Evolutionary conservation across 1,284 basidiomycete genomes (phyloP), one percentile per base, ranked within the genome.

Genomic region (Megacollybia platyphylla): DNA sequence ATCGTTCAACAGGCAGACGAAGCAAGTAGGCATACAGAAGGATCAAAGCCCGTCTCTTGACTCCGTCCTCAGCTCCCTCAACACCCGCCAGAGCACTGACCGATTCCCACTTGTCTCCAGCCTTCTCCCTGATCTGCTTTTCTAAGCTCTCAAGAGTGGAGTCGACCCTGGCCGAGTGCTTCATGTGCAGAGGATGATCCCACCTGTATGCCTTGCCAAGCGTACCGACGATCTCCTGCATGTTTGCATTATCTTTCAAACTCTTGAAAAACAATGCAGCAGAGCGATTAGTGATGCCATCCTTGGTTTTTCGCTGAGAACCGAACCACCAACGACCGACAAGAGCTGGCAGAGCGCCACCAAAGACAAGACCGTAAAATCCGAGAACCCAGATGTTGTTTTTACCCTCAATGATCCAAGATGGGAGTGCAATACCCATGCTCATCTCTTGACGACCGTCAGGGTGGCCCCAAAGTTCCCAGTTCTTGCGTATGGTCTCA

Each of bases 241-340:
- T 76, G 1, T 71, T 71, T 5, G 86, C 84, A 39, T 87, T 81
- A 56, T 97, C 94, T 35, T 76, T 79, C 24, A 97, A 57, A 11
- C 73, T 67, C 58, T 88, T 88, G 78, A 97, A 98, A 68, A 93
- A 96, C 1, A 73, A 68, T 39, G 91, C 82, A 1, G 94, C 94
- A 0, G 91, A 90, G 36, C 68, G 69, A 40, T 85, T 81, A 49
- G 90, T 70, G 42, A 97, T 74, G 36, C 91, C 90, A 53, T 98
- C 96, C 59, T 97, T 96, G 26, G 96, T 98, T 58, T 79, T 82
- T 49, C 81, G 73, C 44, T 88, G 75, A 52, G 84, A 89, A 11
- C 91, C 89, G 58, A 97, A 98, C 96, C 96, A 99, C 96, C 96
- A 99, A 43, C 80, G 76, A 15, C 89, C 87, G 47, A 92, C 92